Base-by-base conservation (phyloP, 2,329 filamentous ascomycete genomes). In the Nothophaeocryptopus gaeumannii region DNA sequence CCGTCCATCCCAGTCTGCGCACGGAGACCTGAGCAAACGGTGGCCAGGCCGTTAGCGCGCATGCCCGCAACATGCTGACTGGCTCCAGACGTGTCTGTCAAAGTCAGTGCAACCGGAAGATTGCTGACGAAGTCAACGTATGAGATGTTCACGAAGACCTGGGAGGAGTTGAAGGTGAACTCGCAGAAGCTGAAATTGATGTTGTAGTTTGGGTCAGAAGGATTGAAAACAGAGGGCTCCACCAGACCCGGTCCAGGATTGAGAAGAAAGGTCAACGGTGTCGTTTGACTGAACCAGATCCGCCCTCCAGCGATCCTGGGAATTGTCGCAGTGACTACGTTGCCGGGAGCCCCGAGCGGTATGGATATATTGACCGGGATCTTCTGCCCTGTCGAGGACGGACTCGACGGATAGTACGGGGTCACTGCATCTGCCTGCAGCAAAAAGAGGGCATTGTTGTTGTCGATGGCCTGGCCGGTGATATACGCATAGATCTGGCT, bases 21-120 rank as follows among this genome's bases (percentile, higher is more conserved):
- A 35, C 70, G 70, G 15, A 89, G 69, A 1, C 70, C 78, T 2
- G 70, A 67, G 52, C 78, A 80, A 29, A 88, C 69, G 26, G 67
- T 72, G 29, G 77, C 72, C 8, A 87, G 71, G 2, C 83, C 84
- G 56, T 81, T 71, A 1, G 75, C 54, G 0, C 72, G 67, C 71
- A 87, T 79, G 7, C 86, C 85, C 72, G 65, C 85, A 86, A 70
- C 64, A 44, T 64, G 69, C 46, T 74, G 69, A 3, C 63, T 68
- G 5, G 58, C 57, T 20, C 71, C 70, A 32, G 65, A 60, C 1
- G 65, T 65, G 53, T 69, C 72, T 32, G 63, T 56, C 15, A 72
- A 55, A 5, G 64, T 71, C 13, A 70, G 59, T 2, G 66, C 62
- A n/a, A 77, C 64, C 0, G 71, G 74, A 2, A 75, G 65, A 45